Evolutionary conservation across 768 basidiomycete species (phyloP).

Genomic region (Russula vinacea): DNA sequence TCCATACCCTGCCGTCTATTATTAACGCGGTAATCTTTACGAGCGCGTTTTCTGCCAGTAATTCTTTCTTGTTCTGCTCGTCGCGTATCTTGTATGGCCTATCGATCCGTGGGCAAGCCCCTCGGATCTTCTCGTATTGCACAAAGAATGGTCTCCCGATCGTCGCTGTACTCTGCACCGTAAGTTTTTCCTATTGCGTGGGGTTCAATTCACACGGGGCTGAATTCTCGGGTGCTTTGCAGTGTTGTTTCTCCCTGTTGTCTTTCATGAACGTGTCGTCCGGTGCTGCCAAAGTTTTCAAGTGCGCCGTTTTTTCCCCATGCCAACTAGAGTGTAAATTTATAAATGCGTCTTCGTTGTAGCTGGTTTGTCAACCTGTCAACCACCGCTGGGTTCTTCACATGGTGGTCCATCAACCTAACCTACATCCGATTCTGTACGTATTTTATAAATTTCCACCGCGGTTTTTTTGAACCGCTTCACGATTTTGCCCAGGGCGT

Average conservation of each 20-base stretch:
- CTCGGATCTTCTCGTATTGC: slow-evolving; percentile 45
- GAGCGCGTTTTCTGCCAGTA: slow-evolving; percentile 68
- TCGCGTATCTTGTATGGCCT: slow-evolving; percentile 45
- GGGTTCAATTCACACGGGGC: not conserved
- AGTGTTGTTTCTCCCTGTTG: slow-evolving; percentile 45
- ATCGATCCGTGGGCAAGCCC: slow-evolving; percentile 41
- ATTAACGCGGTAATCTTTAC: slow-evolving; percentile 73
- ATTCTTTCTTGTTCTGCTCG: slow-evolving; percentile 57
- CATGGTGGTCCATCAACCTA: slow-evolving; percentile 65
- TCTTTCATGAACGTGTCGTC: slow-evolving; percentile 64
- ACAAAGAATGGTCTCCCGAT: slow-evolving; percentile 53
- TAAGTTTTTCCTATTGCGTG: slow-evolving; percentile 25
- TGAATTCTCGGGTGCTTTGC: slow-evolving; percentile 17
- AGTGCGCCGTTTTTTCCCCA: slow-evolving; percentile 36
- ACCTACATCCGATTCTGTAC: slow-evolving; percentile 71
- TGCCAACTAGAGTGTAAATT: not conserved
- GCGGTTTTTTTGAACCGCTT: not conserved
- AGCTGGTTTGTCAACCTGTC: slow-evolving; percentile 71
- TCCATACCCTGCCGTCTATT: slow-evolving; percentile 63
- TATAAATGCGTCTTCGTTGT: not conserved
- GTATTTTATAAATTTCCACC: slow-evolving; percentile 31
- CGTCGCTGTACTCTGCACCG: slow-evolving; percentile 36
- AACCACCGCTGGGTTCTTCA: slow-evolving; percentile 64
- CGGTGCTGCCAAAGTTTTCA: slow-evolving; percentile 57
- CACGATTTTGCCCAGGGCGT: slow-evolving; percentile 42